phyloP scores from a whole-genome alignment of 2,329 filamentous ascomycete genomes.

The Lecanosticta acicola region DNA sequence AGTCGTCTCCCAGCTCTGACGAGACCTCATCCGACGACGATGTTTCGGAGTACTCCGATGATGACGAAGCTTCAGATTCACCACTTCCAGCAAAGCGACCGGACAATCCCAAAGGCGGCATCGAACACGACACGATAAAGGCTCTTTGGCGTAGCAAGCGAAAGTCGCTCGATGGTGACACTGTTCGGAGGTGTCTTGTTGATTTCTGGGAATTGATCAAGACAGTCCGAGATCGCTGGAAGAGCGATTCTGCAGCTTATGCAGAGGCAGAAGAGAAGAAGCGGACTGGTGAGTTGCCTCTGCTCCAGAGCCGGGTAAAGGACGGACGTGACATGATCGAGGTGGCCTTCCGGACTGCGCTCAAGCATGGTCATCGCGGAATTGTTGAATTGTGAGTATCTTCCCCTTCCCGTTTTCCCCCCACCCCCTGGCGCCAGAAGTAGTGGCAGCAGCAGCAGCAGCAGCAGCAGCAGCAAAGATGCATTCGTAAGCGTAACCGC shows the following conservation, averaged over 20 bases:
- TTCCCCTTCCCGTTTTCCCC: slow-evolving; percentile 3
- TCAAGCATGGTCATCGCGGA: slow-evolving; percentile 44
- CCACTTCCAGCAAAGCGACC: slow-evolving; percentile 51
- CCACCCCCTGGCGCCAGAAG: background rate
- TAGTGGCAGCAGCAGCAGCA: slow-evolving; percentile 4
- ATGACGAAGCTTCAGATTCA: slow-evolving; percentile 47
- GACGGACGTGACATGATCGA: slow-evolving; percentile 55
- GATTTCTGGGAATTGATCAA: slow-evolving; percentile 57
- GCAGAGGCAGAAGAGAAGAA: slow-evolving; percentile 55
- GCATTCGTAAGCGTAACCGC: too few species aligned
- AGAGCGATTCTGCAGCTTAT: slow-evolving; percentile 51
- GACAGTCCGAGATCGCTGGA: slow-evolving; percentile 57
- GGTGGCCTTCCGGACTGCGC: slow-evolving; percentile 41
- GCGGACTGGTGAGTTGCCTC: slow-evolving; percentile 48
- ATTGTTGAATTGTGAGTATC: slow-evolving; percentile 40
- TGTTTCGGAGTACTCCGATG: slow-evolving; percentile 49
- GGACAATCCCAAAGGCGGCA: slow-evolving; percentile 46
- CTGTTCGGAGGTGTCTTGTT: slow-evolving; percentile 51
- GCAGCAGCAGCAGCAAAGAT: background rate
- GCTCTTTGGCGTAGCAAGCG: slow-evolving; percentile 56
- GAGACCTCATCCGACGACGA: slow-evolving; percentile 46
- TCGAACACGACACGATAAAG: slow-evolving; percentile 56
- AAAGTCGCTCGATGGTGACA: slow-evolving; percentile 44
- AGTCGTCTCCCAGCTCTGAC: slow-evolving; percentile 42
- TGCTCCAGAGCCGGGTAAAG: slow-evolving; percentile 52